Evolutionary conservation across 345 rosid species (phyloP), one percentile per base, ranked within the genome.

Genomic region (Citrus sp.): DNA sequence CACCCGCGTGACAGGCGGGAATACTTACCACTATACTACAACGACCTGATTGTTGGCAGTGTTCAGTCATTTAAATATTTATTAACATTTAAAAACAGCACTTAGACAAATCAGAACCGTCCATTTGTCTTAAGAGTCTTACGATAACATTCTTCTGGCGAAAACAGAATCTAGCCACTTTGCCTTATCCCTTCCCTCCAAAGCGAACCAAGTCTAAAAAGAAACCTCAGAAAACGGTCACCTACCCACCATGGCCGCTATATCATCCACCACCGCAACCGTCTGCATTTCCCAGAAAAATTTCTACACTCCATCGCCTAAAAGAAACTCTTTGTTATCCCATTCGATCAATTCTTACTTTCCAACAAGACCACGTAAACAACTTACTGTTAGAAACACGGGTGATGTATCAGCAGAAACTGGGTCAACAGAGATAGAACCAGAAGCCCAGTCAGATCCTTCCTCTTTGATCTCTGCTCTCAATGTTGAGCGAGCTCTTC

Each of bases 401-500:
- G 70, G 82, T 24, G 93, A 86, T 71, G 70, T 9, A 12, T 77
- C 89, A 6, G 35, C 90, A 16, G 89, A 84, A 55, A 74, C 82
- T 10, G 73, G 80, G 27, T 34, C 84, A 2, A 75, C 85, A 3
- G 78, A 86, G 6, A 67, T 77, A 54, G 90, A 84, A 62, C 66
- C 87, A 18, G 89, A 90, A 80, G 88, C 85, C 24, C 93, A 88
- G 1, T 78, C 75, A 60, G 89, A 81, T 7, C 10, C 89, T 67
- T 89, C 95, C 4, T 91, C 98, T 61, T 77, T 93, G 76, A 89
- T 94, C 38, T 87, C 92, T 13, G 86, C 93, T 76, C 92, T 95
- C 30, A 94, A 93, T 58, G 93, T 92, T 25, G 97, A 95, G 62
- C 87, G 93, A 7, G 98, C 96, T 67, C 92, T 95, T 27, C 93